Percentiles rank a stretch among this genome's conserved stretches.
Conservation (phyloP, 140 eudicot species). For the Oenanthe javanica region DNA sequence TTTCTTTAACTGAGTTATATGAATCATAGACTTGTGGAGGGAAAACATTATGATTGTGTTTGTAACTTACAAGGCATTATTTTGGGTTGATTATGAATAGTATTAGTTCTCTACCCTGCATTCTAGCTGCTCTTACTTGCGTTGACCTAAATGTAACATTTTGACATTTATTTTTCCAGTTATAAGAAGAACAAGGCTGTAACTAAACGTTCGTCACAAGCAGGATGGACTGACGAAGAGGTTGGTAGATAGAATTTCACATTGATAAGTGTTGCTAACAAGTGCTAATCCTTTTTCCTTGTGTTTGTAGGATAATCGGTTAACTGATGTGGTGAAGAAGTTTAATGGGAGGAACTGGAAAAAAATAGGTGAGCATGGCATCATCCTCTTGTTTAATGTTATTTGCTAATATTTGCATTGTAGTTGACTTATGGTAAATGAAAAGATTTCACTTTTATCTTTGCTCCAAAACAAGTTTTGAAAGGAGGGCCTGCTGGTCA, state of each 20-base stretch:
- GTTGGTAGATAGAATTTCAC: conserved; percentile 23
- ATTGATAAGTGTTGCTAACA: neutral
- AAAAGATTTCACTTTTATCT: neutral
- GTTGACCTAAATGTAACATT: neutral
- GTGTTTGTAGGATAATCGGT: conserved; percentile 44
- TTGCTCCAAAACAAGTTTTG: too few relatives aligned
- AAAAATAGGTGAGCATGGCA: conserved; percentile 51
- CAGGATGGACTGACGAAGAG: conserved; percentile 94
- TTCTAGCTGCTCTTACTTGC: conserved; percentile 2
- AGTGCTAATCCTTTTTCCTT: conserved; percentile 9
- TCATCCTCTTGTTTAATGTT: conserved; percentile 3
- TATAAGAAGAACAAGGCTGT: conserved; percentile 31
- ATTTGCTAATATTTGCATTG: neutral
- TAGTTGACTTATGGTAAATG: neutral
- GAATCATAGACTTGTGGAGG: neutral
- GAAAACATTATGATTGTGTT: neutral
- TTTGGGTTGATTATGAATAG: neutral
- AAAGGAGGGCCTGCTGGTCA: neutral
- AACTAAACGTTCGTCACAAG: conserved; percentile 71
- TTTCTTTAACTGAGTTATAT: neutral
- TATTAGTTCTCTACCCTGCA: neutral
- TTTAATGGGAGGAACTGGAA: conserved; percentile 72
- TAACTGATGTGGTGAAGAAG: conserved; percentile 44
- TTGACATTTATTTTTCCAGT: neutral
- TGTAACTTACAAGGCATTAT: neutral